Conservation (phyloP, 768 basidiomycete genomes). For the Termitomyces sp. region DNA sequence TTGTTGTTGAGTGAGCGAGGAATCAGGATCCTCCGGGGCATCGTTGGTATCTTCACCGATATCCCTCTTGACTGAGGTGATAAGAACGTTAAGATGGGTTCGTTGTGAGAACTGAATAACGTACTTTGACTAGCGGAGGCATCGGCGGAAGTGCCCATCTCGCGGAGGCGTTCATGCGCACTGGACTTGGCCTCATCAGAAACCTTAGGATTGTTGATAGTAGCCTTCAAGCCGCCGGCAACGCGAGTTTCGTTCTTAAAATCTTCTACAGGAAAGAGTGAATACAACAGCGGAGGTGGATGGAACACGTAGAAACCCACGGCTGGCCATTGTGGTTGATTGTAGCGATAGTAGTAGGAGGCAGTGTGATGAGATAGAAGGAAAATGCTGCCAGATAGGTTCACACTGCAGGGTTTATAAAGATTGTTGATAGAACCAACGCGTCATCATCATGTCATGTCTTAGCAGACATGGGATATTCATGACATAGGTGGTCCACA, state of each 20-base stretch:
- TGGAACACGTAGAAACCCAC: not conserved
- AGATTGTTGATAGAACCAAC: not conserved
- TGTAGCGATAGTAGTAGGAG: not conserved
- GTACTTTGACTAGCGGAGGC: not conserved
- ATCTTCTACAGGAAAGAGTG: not conserved
- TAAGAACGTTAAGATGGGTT: not conserved
- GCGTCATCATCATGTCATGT: too few species aligned
- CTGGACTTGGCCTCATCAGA: constrained; percentile 51
- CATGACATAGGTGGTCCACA: too few species aligned
- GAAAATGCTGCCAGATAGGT: not conserved
- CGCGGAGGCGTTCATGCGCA: constrained; percentile 43
- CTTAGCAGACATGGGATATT: too few species aligned
- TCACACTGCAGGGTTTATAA: not conserved
- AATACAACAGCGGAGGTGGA: too few species aligned
- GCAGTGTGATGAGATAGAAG: too few species aligned
- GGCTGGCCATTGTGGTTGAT: not conserved
- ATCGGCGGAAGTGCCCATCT: constrained; percentile 20
- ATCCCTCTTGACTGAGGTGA: not conserved
- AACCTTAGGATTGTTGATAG: constrained; percentile 55
- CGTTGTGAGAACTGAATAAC: rapidly evolving
- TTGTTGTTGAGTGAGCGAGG: not conserved
- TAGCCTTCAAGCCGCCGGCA: constrained; percentile 53
- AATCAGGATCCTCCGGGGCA: not conserved
- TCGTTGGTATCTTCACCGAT: not conserved
- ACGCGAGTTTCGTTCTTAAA: constrained; percentile 2